Percentiles rank a stretch among this genome's conserved stretches.
These are phyloP conservation scores for Carex pumila DNA, from an alignment of 176 grass and related monocot species.

Conservation along the genomic window DNA sequence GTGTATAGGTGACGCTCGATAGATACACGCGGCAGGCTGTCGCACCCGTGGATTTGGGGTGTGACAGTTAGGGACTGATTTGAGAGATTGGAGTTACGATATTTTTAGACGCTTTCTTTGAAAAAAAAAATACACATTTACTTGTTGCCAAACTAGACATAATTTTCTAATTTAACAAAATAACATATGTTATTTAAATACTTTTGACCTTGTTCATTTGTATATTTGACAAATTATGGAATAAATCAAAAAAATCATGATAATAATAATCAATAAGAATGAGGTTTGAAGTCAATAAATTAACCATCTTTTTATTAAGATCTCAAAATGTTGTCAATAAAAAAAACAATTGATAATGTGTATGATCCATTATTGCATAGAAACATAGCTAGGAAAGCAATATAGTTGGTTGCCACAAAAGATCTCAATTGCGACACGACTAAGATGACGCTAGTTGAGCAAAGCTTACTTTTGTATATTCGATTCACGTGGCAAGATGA, in stretches of 20 bases:
- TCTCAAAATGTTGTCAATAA: neutral
- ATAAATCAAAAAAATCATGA: neutral
- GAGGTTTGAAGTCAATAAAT: neutral
- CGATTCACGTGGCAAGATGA: slow-evolving; percentile 1
- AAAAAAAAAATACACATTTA: neutral
- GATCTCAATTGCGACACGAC: neutral
- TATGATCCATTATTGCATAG: neutral
- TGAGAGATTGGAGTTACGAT: neutral
- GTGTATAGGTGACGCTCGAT: too few relatives aligned
- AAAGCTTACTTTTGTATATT: neutral
- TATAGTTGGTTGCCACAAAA: neutral
- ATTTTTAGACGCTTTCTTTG: too few relatives aligned
- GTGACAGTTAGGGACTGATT: neutral
- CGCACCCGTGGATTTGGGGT: too few relatives aligned
- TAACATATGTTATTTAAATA: neutral
- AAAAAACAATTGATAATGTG: neutral
- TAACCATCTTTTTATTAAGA: neutral
- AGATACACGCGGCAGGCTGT: too few relatives aligned
- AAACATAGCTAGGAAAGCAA: too few relatives aligned
- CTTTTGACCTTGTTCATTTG: too few relatives aligned
- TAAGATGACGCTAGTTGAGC: neutral
- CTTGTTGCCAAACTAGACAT: neutral
- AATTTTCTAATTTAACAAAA: neutral
- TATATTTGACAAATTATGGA: neutral
- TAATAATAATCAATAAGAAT: neutral